Base-by-base conservation (phyloP, 306 rosid species). In the Cicer cuneatum region DNA sequence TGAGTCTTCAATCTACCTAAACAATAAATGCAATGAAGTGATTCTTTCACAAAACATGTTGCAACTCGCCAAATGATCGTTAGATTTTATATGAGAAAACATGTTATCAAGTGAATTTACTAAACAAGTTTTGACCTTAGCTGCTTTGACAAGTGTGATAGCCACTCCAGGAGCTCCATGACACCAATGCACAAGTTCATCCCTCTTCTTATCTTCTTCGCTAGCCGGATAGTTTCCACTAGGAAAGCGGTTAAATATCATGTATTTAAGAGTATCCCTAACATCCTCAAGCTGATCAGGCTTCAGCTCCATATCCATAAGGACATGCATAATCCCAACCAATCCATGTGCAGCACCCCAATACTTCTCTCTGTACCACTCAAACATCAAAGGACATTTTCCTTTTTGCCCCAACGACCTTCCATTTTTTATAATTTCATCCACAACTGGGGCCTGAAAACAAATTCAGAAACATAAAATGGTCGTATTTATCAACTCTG, bases 261-360 rank as follows among this genome's bases (percentile, higher is more conserved):
- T 87, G 85, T 87, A 86, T 21, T 64, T 87, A 24, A 89, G 92
- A 78, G 97, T 91, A 61, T 79, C 86, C 78, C 73, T 85, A 29
- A 91, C 85, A 45, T 87, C 92, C 79, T 86, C 91, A 35, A 85
- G 66, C 85, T 89, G 87, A 72, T 87, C 95, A 13, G 90, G 85
- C 81, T 81, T 87, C 83, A 91, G 78, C 48, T 84, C 87, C 88
- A 87, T 80, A 81, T 91, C 91, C 91, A 89, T 80, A 77, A 89
- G 71, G 14, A 91, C 92, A 82, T 89, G 87, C 86, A 91, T 76
- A 77, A 87, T 89, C 82, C 97, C 95, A 11, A 91, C 92, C 81
- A 91, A 78, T 39, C 92, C 97, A 85, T 91, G 97, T 0, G 97
- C 95, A 64, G 92, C 92, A 71, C 97, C 95, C 90, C 92, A 87